A percentile compares a stretch with the other conserved stretches of the same genome.
Conservation (phyloP, 495 filamentous ascomycete species). For the Bacidia gigantensis region DNA sequence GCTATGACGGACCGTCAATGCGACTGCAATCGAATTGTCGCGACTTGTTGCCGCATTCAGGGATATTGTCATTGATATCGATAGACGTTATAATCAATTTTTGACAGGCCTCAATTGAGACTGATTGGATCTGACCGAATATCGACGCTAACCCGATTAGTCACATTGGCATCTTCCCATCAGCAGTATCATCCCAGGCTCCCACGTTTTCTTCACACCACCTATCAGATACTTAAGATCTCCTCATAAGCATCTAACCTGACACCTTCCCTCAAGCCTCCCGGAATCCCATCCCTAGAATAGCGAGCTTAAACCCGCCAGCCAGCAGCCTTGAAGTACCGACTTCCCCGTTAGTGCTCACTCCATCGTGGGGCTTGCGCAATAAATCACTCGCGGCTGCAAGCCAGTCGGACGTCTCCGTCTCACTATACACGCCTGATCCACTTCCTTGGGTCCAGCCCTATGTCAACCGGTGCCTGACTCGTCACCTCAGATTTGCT, state of each 20-base stretch:
- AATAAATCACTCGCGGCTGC: background rate
- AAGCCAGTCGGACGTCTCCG: background rate
- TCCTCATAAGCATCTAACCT: background rate
- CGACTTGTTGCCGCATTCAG: too few relatives aligned
- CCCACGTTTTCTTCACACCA: slow-evolving; percentile 4
- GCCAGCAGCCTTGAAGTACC: background rate
- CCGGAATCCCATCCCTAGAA: background rate
- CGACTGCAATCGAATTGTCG: too few relatives aligned
- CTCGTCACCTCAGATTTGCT: background rate
- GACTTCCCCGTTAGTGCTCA: slow-evolving; percentile 5
- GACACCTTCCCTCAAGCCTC: background rate
- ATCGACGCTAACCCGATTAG: background rate
- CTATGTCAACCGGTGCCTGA: background rate
- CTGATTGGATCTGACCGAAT: background rate
- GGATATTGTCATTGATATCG: too few relatives aligned
- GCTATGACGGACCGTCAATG: too few relatives aligned
- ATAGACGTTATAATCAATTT: background rate
- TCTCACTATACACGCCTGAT: background rate
- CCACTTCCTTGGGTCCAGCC: background rate
- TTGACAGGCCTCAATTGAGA: background rate
- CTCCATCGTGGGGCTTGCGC: background rate
- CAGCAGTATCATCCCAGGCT: slow-evolving; percentile 5
- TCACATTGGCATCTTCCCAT: background rate
- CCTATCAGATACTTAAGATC: background rate
- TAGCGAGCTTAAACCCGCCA: background rate